A percentile compares a stretch with the other conserved stretches of the same genome.
These are phyloP conservation scores for Colletotrichum musicola DNA, from an alignment of 2,329 filamentous ascomycete species.

Conservation along the genomic window DNA sequence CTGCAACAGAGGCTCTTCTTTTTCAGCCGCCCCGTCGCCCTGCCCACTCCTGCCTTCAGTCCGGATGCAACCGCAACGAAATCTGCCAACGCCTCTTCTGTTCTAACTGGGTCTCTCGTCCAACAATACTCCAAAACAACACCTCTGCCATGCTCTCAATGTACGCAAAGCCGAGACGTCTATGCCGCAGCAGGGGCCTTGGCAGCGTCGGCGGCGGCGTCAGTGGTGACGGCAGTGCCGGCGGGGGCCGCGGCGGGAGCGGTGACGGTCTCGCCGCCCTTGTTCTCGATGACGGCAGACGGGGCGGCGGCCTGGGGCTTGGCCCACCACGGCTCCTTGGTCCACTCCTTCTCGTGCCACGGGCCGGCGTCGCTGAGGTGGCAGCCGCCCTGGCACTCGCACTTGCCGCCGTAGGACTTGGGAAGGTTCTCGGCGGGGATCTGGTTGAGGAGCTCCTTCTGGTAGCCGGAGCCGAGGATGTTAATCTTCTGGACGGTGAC, in stretches of 20 bases:
- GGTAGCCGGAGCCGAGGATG: conserved; percentile 84
- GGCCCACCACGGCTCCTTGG: conserved; percentile 74
- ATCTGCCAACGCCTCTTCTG: conserved; percentile 36
- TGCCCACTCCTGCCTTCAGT: conserved; percentile 9
- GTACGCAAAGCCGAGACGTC: conserved; percentile 22
- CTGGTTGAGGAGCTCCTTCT: conserved; percentile 86
- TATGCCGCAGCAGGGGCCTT: conserved; percentile 52
- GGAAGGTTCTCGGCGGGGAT: conserved; percentile 92
- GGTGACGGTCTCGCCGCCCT: conserved; percentile 53
- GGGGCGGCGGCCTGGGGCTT: conserved; percentile 56
- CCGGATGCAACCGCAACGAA: conserved; percentile 27
- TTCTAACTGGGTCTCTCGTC: conserved; percentile 29
- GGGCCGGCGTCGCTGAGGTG: conserved; percentile 89
- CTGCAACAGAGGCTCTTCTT: conserved; percentile 37
- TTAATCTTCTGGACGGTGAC: conserved; percentile 98
- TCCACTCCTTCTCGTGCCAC: conserved; percentile 81
- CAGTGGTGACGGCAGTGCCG: conserved; percentile 46
- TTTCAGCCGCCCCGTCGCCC: conserved; percentile 19
- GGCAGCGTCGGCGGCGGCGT: conserved; percentile 47
- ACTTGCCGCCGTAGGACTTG: conserved; percentile 84
- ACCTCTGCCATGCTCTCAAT: conserved; percentile 5
- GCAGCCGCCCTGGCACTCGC: conserved; percentile 86
- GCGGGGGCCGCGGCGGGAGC: conserved; percentile 48
- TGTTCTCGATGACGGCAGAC: conserved; percentile 53
- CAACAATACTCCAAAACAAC: conserved; percentile 32